Conservation (phyloP, 1,284 basidiomycete species). For the Ceratorhiza oryzae-sativae region DNA sequence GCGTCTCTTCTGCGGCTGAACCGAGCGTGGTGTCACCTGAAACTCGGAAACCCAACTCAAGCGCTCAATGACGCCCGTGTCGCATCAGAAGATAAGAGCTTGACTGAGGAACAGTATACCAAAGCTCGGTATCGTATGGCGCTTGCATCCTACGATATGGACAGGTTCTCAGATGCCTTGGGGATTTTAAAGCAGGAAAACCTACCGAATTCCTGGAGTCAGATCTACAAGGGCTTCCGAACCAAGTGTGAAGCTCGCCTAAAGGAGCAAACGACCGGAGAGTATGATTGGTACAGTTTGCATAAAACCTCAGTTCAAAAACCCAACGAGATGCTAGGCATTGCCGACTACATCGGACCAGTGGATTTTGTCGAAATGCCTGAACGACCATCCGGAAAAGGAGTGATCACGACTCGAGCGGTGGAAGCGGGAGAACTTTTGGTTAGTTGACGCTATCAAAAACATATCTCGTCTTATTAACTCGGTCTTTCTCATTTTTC, state of each 20-base stretch:
- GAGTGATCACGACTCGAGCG: slow-evolving; percentile 42
- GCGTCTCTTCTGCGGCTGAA: slow-evolving; percentile 36
- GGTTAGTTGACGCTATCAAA: slow-evolving; percentile 36
- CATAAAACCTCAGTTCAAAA: slow-evolving; percentile 32
- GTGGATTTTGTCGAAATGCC: slow-evolving; percentile 40
- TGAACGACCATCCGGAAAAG: slow-evolving; percentile 44
- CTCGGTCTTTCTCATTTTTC: not conserved
- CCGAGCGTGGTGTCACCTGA: slow-evolving; percentile 41
- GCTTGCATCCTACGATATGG: slow-evolving; percentile 41
- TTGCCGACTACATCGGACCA: slow-evolving; percentile 44
- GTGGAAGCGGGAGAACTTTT: slow-evolving; percentile 44
- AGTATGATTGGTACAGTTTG: slow-evolving; percentile 44
- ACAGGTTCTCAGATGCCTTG: slow-evolving; percentile 40
- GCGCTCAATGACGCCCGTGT: slow-evolving; percentile 44
- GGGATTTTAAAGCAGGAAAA: slow-evolving; percentile 8
- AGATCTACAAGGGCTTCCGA: slow-evolving; percentile 5
- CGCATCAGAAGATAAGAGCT: slow-evolving; percentile 38
- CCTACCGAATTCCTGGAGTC: not conserved
- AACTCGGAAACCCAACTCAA: slow-evolving; percentile 44
- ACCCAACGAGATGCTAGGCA: slow-evolving; percentile 31
- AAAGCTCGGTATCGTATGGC: slow-evolving; percentile 44
- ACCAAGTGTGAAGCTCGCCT: slow-evolving; percentile 25
- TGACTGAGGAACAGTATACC: slow-evolving; percentile 27
- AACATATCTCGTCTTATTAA: not conserved
- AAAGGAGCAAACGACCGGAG: slow-evolving; percentile 39